Evolutionary conservation across 495 filamentous ascomycete species (phyloP).

Genomic region (Aspergillus affinis): DNA sequence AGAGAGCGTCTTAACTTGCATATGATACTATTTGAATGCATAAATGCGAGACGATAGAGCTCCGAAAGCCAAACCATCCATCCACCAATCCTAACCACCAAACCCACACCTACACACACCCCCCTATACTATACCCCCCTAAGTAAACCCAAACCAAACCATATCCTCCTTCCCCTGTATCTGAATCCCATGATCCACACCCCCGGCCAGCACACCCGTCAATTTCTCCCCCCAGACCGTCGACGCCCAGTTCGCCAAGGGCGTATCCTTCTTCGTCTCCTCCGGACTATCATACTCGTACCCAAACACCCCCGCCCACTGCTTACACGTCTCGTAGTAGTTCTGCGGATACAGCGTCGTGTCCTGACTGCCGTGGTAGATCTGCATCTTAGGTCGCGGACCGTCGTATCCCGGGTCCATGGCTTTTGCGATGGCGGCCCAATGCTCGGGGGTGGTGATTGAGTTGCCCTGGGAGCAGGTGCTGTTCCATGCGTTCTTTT

Average conservation of each 20-base stretch:
- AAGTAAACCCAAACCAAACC: constrained; percentile 44
- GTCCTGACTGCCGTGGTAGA: constrained; percentile 55
- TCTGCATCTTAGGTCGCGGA: constrained; percentile 54
- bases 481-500: constrained; percentile 21
- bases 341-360: constrained; percentile 48
- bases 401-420: constrained; percentile 57
- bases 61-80: no score
- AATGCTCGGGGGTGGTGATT: constrained; percentile 45
- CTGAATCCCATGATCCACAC: constrained; percentile 50
- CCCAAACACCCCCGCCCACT: constrained; percentile 56
- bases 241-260: constrained; percentile 38
- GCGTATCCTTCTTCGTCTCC: constrained; percentile 36
- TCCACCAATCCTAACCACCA: no score
- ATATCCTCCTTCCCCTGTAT: constrained; percentile 49
- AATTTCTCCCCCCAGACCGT: constrained; percentile 53
- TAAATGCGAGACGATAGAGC: no score
- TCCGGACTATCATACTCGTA: constrained; percentile 23
- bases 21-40: no score
- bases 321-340: constrained; percentile 54
- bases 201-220: constrained; percentile 47
- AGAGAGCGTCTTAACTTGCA: background rate
- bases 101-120: background rate
- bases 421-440: constrained; percentile 49
- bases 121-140: background rate
- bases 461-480: constrained; percentile 52